phyloP scores from a whole-genome alignment of 352 stramenopile genomes.

The Ophiocytium majus region DNA sequence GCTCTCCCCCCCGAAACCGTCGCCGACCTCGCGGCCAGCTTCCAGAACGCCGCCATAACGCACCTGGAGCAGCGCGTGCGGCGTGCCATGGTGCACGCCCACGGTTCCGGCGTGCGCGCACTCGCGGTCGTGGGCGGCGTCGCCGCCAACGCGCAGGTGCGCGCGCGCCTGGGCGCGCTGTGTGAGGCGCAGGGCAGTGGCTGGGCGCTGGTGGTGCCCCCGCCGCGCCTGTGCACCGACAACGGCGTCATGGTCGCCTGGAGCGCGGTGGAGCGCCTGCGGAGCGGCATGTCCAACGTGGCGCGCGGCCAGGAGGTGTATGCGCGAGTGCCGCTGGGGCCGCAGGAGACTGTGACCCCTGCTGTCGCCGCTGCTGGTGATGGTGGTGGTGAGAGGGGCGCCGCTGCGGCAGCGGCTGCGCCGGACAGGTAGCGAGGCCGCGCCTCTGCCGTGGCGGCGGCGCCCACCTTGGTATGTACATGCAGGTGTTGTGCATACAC shows the following conservation, averaged over 20 bases:
- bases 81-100: constrained; percentile 69
- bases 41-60: constrained; percentile 81
- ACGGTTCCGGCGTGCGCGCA: constrained; percentile 65
- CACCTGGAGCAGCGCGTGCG: constrained; percentile 82
- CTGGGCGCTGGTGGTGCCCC: constrained; percentile 71
- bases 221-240: constrained; percentile 90
- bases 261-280: constrained; percentile 76
- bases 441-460: no score
- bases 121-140: constrained; percentile 95
- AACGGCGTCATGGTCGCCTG: constrained; percentile 95
- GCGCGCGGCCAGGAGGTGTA: constrained; percentile 67
- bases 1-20: constrained; percentile 28
- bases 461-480: no score
- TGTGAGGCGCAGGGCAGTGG: constrained; percentile 58
- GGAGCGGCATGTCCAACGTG: constrained; percentile 67
- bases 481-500: no score
- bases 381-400: no score
- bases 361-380: no score
- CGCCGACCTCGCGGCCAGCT: constrained; percentile 85
- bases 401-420: no score
- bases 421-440: no score
- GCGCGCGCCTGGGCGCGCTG: constrained; percentile 68
- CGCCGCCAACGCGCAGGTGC: constrained; percentile 91
- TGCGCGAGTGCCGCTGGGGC: constrained; percentile 55
- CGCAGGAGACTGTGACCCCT: no score